phyloP scores from a whole-genome alignment of 495 filamentous ascomycete genomes.

The Aspergillus cavernicola region DNA sequence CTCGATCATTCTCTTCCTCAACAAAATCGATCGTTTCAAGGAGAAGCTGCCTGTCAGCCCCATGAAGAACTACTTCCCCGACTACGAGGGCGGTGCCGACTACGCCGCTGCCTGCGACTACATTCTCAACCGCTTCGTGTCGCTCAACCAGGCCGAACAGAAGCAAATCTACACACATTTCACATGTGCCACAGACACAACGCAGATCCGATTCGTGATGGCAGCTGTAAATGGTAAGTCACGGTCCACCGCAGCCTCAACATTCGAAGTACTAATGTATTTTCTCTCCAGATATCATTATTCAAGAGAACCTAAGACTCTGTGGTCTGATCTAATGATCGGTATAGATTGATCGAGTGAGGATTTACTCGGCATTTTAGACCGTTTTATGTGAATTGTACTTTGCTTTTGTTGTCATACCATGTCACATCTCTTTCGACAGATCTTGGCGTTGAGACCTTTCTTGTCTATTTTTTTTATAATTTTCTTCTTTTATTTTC shows the following conservation, averaged over 20 bases:
- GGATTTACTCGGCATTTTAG: slow-evolving; percentile 32
- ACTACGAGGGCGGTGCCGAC: slow-evolving; percentile 93
- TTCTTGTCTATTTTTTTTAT: slow-evolving; percentile 29
- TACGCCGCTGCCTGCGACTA: slow-evolving; percentile 94
- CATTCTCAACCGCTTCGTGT: slow-evolving; percentile 95
- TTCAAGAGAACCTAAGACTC: slow-evolving; percentile 97
- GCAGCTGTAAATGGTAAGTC: slow-evolving; percentile 94
- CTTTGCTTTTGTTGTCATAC: slow-evolving; percentile 24
- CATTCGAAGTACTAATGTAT: slow-evolving; percentile 3
- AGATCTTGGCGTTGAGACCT: slow-evolving; percentile 46
- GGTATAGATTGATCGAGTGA: slow-evolving; percentile 28
- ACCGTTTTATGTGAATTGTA: slow-evolving; percentile 34
- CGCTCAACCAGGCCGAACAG: slow-evolving; percentile 95
- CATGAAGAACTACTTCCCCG: slow-evolving; percentile 99
- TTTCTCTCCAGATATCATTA: slow-evolving; percentile 81
- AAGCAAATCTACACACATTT: slow-evolving; percentile 99
- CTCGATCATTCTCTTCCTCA: slow-evolving; percentile 97
- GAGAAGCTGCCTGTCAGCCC: slow-evolving; percentile 99
- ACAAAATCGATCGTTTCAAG: slow-evolving; percentile 99
- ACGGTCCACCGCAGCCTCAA: background rate
- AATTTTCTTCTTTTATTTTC: slow-evolving; percentile 20
- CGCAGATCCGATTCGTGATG: slow-evolving; percentile 99
- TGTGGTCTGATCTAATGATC: slow-evolving; percentile 90
- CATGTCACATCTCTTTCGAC: slow-evolving; percentile 27
- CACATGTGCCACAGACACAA: slow-evolving; percentile 97